These are phyloP conservation scores for Asterophora parasitica DNA, from an alignment of 768 basidiomycete species.

Conservation along the genomic window DNA sequence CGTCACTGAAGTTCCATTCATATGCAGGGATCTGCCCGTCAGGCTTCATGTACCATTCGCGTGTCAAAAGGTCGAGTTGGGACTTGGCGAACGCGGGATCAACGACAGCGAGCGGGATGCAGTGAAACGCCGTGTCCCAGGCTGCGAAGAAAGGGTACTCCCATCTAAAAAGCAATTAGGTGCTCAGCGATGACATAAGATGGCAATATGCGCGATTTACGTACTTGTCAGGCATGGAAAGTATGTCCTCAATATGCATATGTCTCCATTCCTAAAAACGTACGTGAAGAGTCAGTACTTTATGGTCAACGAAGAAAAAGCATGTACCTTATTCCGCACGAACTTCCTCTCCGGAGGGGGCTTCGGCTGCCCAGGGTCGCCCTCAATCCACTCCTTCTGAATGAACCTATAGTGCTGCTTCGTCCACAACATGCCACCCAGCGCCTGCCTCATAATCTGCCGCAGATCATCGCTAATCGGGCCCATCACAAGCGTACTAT, in stretches of 20 bases:
- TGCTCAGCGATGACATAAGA: not conserved
- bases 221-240: slow-evolving; percentile 99
- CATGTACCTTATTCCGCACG: slow-evolving; percentile 73
- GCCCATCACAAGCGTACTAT: slow-evolving; percentile 71
- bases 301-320: not conserved
- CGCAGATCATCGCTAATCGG: slow-evolving; percentile 88
- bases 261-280: slow-evolving; percentile 85
- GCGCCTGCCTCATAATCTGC: slow-evolving; percentile 94
- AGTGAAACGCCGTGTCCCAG: slow-evolving; percentile 99
- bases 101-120: slow-evolving; percentile 93
- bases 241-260: slow-evolving; percentile 89
- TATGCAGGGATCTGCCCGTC: slow-evolving; percentile 98
- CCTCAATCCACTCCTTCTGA: slow-evolving; percentile 94
- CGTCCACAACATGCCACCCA: slow-evolving; percentile 97
- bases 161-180: slow-evolving; percentile 51
- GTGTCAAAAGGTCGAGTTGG: slow-evolving; percentile 90
- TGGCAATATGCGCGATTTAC: slow-evolving; percentile 17
- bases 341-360: slow-evolving; percentile 87
- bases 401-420: slow-evolving; percentile 97
- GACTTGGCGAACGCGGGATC: slow-evolving; percentile 97
- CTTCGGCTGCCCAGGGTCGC: slow-evolving; percentile 91
- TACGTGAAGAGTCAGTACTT: not conserved
- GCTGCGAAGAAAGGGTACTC: slow-evolving; percentile 99
- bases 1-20: slow-evolving; percentile 99
- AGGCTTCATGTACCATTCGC: slow-evolving; percentile 99